Conservation (phyloP, 768 basidiomycete genomes). For the Paxillus rubicundulus region DNA sequence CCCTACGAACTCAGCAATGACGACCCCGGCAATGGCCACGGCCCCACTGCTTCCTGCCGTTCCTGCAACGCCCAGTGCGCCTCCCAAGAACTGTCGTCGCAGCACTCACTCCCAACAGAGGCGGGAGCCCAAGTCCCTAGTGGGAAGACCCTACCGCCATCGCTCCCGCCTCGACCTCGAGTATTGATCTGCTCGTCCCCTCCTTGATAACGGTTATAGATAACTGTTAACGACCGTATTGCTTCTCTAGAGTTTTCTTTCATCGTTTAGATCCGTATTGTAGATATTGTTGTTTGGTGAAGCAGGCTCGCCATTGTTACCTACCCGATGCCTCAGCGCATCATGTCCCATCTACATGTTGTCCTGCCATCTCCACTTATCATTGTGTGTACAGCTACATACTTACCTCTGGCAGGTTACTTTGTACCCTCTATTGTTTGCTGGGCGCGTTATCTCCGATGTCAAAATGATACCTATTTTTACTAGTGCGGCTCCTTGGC, state of each 20-base stretch:
- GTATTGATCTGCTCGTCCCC: neutral
- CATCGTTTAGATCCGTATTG: neutral
- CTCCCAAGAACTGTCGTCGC: neutral
- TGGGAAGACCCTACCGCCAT: neutral
- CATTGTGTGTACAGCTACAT: neutral
- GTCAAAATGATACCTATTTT: neutral
- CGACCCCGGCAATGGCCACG: neutral
- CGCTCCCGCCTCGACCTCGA: neutral
- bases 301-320: too few relatives aligned
- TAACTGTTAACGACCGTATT: neutral
- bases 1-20: neutral
- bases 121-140: neutral
- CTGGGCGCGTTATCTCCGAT: neutral
- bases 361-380: neutral
- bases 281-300: neutral
- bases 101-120: neutral
- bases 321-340: too few relatives aligned
- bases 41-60: neutral
- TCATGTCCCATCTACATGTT: neutral
- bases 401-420: neutral
- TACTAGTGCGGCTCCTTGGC: too few relatives aligned
- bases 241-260: neutral
- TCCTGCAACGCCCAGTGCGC: neutral
- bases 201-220: slow-evolving; percentile 5
- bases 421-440: neutral